These are phyloP conservation scores for Arctostaphylos glauca DNA, from an alignment of 148 eudicot species.

Conservation along the genomic window DNA sequence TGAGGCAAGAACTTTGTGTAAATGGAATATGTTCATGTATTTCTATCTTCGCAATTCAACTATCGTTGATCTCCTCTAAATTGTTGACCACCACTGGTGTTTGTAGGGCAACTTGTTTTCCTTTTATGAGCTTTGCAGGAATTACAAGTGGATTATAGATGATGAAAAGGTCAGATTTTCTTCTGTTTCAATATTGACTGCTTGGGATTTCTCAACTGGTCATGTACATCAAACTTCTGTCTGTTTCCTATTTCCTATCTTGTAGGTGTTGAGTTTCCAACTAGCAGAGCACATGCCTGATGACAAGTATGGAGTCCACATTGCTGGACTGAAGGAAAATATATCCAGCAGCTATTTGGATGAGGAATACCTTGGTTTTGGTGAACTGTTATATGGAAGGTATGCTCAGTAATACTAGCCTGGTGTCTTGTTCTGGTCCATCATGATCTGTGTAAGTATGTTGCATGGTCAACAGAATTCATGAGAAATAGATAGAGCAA, in stretches of 20 bases:
- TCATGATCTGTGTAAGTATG: background rate
- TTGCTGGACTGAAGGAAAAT: conserved; percentile 18
- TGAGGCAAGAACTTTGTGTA: conserved; percentile 42
- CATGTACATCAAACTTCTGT: background rate
- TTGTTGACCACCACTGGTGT: conserved; percentile 22
- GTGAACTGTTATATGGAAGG: conserved; percentile 62
- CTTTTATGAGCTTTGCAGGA: conserved; percentile 74
- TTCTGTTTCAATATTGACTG: conserved; percentile 4
- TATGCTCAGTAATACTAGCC: conserved; percentile 9
- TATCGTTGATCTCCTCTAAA: conserved; percentile 10
- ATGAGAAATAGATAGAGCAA: background rate
- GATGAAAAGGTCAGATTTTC: conserved; percentile 47
- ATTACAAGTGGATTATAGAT: conserved; percentile 68
- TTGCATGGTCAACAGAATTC: background rate
- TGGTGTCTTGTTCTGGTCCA: conserved; percentile 4
- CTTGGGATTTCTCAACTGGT: background rate
- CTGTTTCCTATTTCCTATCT: conserved; percentile 2
- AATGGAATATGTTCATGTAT: background rate
- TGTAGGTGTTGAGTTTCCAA: conserved; percentile 60
- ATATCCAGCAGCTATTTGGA: conserved; percentile 27
- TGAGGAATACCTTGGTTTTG: conserved; percentile 40
- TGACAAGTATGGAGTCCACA: conserved; percentile 13
- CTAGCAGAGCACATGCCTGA: conserved; percentile 24
- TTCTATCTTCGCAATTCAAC: background rate
- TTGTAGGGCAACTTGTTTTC: conserved; percentile 79